phyloP scores from a whole-genome alignment of 2,329 filamentous ascomycete species.

The Hypoxylon rubiginosum region DNA sequence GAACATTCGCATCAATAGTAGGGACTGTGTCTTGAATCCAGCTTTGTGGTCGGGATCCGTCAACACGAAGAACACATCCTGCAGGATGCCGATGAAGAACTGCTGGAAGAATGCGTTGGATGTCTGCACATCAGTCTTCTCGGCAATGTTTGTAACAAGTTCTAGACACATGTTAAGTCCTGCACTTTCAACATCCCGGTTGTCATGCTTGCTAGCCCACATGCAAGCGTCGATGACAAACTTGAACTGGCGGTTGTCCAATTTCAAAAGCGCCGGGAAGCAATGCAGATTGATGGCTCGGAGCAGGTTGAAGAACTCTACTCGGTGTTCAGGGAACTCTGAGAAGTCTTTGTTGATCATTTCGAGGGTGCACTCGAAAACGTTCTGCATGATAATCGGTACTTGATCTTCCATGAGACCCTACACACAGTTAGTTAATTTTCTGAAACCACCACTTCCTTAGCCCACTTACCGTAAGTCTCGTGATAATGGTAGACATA shows the following conservation, averaged over 20 bases:
- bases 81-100: conserved; percentile 94
- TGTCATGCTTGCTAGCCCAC: conserved; percentile 99
- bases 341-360: conserved; percentile 99
- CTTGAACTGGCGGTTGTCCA: conserved; percentile 98
- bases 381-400: conserved; percentile 96
- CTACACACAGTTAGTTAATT: conserved; percentile 59
- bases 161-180: conserved; percentile 98
- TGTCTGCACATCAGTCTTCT: conserved; percentile 86
- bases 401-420: conserved; percentile 98
- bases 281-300: conserved; percentile 97
- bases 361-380: conserved; percentile 97
- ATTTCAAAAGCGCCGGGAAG: conserved; percentile 92
- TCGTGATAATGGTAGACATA: conserved; percentile 97
- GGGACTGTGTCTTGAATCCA: conserved; percentile 97
- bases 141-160: conserved; percentile 96
- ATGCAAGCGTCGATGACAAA: conserved; percentile 99
- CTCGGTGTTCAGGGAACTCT: conserved; percentile 97
- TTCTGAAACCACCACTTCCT: background rate
- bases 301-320: conserved; percentile 99
- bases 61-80: conserved; percentile 98
- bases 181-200: conserved; percentile 95
- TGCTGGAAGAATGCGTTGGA: conserved; percentile 97
- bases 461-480: conserved; percentile 86
- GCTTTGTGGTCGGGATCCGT: conserved; percentile 99
- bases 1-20: conserved; percentile 94